Base-by-base conservation (phyloP, 495 filamentous ascomycete genomes). In the Penicillium pancosmium region DNA sequence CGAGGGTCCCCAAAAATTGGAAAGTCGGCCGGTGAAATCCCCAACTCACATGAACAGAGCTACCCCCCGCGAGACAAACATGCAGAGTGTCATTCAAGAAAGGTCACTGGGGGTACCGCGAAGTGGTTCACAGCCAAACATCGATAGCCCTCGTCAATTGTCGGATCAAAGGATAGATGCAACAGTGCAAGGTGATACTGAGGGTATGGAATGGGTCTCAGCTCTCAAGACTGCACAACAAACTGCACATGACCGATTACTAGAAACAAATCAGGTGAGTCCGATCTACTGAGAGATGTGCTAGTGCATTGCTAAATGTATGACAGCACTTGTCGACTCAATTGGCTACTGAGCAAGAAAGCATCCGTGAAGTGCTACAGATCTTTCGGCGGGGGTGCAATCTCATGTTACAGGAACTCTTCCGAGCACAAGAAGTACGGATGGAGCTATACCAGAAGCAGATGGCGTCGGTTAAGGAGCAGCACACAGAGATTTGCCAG, bases 401-500 rank as follows among this genome's bases (percentile, higher is more conserved):
- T 59, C 61, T 47, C 9, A 68, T 73, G 16, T 64, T 78, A n/a
- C 69, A 74, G 48, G 65, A 67, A 41, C 55, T 78, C 10, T 66
- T 68, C 53, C 50, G 62, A 27, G 70, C 66, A 9, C 75, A 78
- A 11, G 61, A 71, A 52, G 65, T 61, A 35, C 68, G 72, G 3
- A 70, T 76, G 52, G 57, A 60, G 38, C 19, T 76, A 12, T 73
- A 72, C 35, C 56, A 60, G 23, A 64, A 74, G 50, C 71, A 76
- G 53, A 70, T 74, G 61, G 50, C 66, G 1, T 52, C 54, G 10
- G 65, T 75, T 21, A 68, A 66, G 51, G 59, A 68, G 12, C 71
- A 76, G 13, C 72, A 78, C 55, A 59, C 65, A 4, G 54, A 71
- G n/a, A 60, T 76, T 16, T 74, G 72, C 46, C 63, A 64, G 54